Base-by-base conservation (phyloP, 192 early-diverging fungal genomes). In the Umbelopsis sp. region DNA sequence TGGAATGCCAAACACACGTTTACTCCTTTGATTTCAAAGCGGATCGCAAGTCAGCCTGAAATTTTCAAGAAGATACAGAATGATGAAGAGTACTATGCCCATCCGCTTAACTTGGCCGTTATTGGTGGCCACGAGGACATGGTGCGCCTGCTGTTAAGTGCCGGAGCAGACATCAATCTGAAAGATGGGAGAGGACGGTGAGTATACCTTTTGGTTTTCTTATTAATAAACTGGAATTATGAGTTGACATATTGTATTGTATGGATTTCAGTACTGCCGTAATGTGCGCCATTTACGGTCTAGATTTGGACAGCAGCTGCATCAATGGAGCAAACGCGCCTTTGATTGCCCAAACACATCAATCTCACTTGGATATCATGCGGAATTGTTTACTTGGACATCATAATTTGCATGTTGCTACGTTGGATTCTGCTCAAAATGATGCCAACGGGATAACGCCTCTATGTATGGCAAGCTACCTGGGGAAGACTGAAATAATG, bases 141-240 rank as follows among this genome's bases (percentile, higher is more conserved):
- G 76, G 88, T 90, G 4, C 45, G 84, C 1, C 65, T 82, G 24
- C 44, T 90, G 45, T 69, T 90, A 12, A 82, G 86, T 66, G 78
- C 82, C 20, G 88, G 88, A 1, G 88, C 88, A 21, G 79, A 83
- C 38, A 72, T 86, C 16, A 88, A 84, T 44, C 72, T 76, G 62
- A 90, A 84, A 71, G 88, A 90, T 73, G 86, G 87, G 11, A 79
- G 85, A 43, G 88, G 88, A 76, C 85, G 88, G 88, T 88, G 34
- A 65, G 36, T 21, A 65, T 24, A 22, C 65, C 36, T 65, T 17
- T 34, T 43, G 2, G 16, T 10, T 45, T 16, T 24, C 16, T 22
- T 6, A 36, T 24, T 22, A 29, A 22, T 25, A n/a, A 3, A 24
- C 24, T 4, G 4, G 56, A 10, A 32, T 53, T 12, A 32, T 43